Evolutionary conservation across 1,139 yeast genomes (phyloP).

Genomic region (Zygosaccharomyces sapae): DNA sequence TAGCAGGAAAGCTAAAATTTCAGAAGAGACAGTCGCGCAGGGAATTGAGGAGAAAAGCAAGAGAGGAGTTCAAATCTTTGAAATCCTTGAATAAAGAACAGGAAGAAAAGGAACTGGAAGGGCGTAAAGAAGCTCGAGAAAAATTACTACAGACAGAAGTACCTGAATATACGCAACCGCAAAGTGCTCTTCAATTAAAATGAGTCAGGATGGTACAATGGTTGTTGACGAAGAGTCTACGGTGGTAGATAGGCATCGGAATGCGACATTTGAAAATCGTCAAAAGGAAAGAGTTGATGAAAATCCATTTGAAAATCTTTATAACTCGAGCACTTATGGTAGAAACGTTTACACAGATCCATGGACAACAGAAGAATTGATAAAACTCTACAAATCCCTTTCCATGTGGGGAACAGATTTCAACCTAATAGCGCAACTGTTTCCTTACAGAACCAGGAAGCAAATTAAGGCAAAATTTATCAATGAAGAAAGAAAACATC

Average conservation of each 20-base stretch:
- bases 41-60: slow-evolving; percentile 42
- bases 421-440: slow-evolving; percentile 78
- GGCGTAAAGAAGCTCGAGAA: slow-evolving; percentile 32
- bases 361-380: slow-evolving; percentile 77
- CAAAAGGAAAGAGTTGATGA: slow-evolving; percentile 54
- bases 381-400: slow-evolving; percentile 68
- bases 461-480: slow-evolving; percentile 85
- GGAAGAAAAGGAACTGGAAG: slow-evolving; percentile 38
- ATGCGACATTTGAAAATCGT: slow-evolving; percentile 39
- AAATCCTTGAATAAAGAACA: slow-evolving; percentile 37
- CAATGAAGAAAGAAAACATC: slow-evolving; percentile 73
- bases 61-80: slow-evolving; percentile 41
- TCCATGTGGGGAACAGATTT: slow-evolving; percentile 96
- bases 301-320: slow-evolving; percentile 71
- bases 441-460: slow-evolving; percentile 80
- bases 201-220: slow-evolving; percentile 54
- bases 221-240: slow-evolving; percentile 67
- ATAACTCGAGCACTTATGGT: slow-evolving; percentile 74
- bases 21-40: slow-evolving; percentile 40
- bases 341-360: slow-evolving; percentile 67
- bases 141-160: slow-evolving; percentile 32
- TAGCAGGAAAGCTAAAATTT: slow-evolving; percentile 46
- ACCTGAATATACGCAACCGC: slow-evolving; percentile 28
- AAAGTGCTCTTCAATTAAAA: slow-evolving; percentile 46
- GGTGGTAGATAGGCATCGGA: slow-evolving; percentile 61